Evolutionary conservation across 768 basidiomycete genomes (phyloP).

Genomic region (Phallus indusiatus): DNA sequence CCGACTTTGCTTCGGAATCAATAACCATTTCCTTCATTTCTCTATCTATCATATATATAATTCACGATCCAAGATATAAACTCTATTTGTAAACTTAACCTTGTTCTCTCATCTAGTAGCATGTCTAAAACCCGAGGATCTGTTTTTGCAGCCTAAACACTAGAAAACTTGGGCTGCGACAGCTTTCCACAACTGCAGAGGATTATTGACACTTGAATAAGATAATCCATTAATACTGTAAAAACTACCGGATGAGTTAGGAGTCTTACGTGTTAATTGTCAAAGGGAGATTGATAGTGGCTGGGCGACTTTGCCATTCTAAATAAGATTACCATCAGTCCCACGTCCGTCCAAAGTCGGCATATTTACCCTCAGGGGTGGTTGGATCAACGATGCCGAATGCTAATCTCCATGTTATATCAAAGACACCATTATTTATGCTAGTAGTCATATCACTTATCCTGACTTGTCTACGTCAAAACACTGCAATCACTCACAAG

Average conservation of each 20-base stretch:
- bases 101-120: too few relatives aligned
- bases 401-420: constrained; percentile 56
- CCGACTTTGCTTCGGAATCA: too few relatives aligned
- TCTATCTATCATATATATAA: too few relatives aligned
- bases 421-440: constrained; percentile 46
- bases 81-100: too few relatives aligned
- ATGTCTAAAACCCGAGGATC: neutral
- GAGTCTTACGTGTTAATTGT: constrained; percentile 29
- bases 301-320: constrained; percentile 12
- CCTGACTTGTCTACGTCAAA: neutral
- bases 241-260: neutral
- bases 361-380: constrained; percentile 43
- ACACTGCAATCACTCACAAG: constrained; percentile 32
- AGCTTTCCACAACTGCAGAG: constrained; percentile 43
- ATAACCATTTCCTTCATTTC: too few relatives aligned
- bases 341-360: neutral
- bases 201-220: constrained; percentile 44
- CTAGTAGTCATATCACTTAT: constrained; percentile 19
- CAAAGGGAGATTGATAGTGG: constrained; percentile 6
- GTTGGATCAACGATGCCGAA: constrained; percentile 43
- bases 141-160: neutral
- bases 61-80: too few relatives aligned
- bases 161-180: constrained; percentile 19
- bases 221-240: neutral
- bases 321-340: neutral